These are phyloP conservation scores for Termitomyces sp. DNA, from an alignment of 768 basidiomycete species.

Conservation along the genomic window DNA sequence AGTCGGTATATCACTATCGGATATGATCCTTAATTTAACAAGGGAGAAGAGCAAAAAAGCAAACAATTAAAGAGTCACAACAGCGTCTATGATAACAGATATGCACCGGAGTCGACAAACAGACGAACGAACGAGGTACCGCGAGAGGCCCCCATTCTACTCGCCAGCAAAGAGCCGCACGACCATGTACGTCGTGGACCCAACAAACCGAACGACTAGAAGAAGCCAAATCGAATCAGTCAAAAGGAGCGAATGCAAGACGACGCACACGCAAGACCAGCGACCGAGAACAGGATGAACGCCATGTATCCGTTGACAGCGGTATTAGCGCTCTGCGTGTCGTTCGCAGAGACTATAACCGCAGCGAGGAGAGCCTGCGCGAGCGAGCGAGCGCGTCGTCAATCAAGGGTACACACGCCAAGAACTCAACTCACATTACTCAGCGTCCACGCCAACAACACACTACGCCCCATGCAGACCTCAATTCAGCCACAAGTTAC, in stretches of 20 bases:
- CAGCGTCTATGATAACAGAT: too few species aligned
- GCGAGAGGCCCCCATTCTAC: too few species aligned
- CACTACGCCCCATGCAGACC: constrained; percentile 19
- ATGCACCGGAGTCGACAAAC: too few species aligned
- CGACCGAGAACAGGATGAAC: constrained; percentile 85
- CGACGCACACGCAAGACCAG: constrained; percentile 78
- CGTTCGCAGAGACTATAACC: constrained; percentile 57
- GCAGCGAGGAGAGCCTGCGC: constrained; percentile 67
- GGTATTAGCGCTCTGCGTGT: constrained; percentile 45
- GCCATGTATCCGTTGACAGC: constrained; percentile 86
- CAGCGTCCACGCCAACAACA: constrained; percentile 81
- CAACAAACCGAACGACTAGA: constrained; percentile 80
- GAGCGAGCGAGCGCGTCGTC: neutral
- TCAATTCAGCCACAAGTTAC: constrained; percentile 38
- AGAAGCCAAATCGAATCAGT: neutral
- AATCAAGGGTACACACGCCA: neutral
- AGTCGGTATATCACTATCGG: too few species aligned
- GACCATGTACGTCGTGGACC: constrained; percentile 78
- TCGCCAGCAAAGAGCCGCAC: constrained; percentile 88
- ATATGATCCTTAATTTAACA: too few species aligned
- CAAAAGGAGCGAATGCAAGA: neutral
- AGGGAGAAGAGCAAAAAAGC: too few species aligned
- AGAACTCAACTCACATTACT: constrained; percentile 55
- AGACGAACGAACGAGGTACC: too few species aligned
- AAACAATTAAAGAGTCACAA: too few species aligned